phyloP scores from a whole-genome alignment of 768 basidiomycete species.

The Lyophyllum decastes region DNA sequence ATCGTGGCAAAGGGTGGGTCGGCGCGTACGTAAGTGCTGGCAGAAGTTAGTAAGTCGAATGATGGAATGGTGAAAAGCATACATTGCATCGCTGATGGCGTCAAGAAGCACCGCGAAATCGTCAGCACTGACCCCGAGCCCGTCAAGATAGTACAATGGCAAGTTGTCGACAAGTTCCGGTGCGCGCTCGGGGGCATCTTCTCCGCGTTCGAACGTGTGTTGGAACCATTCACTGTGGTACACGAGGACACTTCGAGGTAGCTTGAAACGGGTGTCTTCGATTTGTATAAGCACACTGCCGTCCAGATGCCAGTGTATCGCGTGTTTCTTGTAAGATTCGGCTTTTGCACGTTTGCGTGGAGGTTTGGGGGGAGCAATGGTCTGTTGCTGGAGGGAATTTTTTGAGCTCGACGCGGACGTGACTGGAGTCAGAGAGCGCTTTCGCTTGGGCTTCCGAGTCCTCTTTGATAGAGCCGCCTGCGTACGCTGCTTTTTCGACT shows the following conservation, averaged over 20 bases:
- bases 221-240: constrained; percentile 17
- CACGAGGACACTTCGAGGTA: constrained; percentile 20
- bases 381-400: background rate
- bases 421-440: background rate
- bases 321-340: constrained; percentile 5
- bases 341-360: background rate
- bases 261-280: constrained; percentile 11
- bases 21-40: constrained; percentile 16
- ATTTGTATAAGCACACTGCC: constrained; percentile 16
- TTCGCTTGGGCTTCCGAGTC: constrained; percentile 1
- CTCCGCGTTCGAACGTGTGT: constrained; percentile 6
- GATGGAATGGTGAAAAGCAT: constrained; percentile 6
- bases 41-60: background rate
- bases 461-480: background rate
- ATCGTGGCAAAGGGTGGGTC: constrained; percentile 29
- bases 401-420: background rate
- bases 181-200: constrained; percentile 3
- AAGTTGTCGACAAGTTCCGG: background rate
- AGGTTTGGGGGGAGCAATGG: background rate
- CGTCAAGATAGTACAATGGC: constrained; percentile 5
- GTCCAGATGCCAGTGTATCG: constrained; percentile 17
- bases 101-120: constrained; percentile 35
- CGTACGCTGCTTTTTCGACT: background rate
- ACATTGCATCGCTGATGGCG: constrained; percentile 34
- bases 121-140: constrained; percentile 11